Evolutionary conservation across 192 early-diverging fungal species (phyloP), one percentile per base, ranked within the genome.

Genomic region (Backusella luteola): DNA sequence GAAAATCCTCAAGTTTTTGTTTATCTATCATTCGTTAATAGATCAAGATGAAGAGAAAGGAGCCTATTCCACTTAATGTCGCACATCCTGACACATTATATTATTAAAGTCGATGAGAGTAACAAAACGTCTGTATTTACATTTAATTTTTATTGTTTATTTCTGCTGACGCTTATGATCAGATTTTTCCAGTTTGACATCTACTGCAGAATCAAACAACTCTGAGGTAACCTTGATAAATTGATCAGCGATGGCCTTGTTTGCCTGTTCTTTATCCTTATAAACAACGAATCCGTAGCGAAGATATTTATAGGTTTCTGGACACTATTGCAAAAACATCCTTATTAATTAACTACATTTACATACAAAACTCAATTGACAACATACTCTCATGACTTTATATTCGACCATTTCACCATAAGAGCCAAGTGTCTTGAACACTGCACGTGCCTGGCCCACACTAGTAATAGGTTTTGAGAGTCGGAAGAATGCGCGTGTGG

Each of bases 331-430:
- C 7, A 38, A 74, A 17, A 44, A 44, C 0, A 44, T 4, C 4
- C 15, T 44, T 44, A 15, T 44, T 44, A 44, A n/a, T 19, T 32
- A 32, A 21, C 4, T 4, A 44, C 8, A 26, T 17, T 34, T n/a
- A 34, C 19, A 42, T 15, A 14, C 15, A 29, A 68, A 7, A 44
- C 3, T 6, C 46, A 56, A 3, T 73, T 21, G 41, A 35, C 2
- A 38, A 66, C 69, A 42, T 79, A 79, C 77, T 70, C 80, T 77
- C 53, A 77, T 69, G 23, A 81, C 67, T 49, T 77, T 81, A 66
- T 81, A 81, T 71, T 81, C 80, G 6, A 81, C 34, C 53, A 77
- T 44, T 53, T 81, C 80, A 34, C 80, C 80, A 71, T 77, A 77
- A 8, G n/a, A 6, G 34, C 69, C 56, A 21, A 81, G 66, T 32